Base-by-base conservation (phyloP, 2,329 filamentous ascomycete genomes). In the Thielaviopsis musarum region DNA sequence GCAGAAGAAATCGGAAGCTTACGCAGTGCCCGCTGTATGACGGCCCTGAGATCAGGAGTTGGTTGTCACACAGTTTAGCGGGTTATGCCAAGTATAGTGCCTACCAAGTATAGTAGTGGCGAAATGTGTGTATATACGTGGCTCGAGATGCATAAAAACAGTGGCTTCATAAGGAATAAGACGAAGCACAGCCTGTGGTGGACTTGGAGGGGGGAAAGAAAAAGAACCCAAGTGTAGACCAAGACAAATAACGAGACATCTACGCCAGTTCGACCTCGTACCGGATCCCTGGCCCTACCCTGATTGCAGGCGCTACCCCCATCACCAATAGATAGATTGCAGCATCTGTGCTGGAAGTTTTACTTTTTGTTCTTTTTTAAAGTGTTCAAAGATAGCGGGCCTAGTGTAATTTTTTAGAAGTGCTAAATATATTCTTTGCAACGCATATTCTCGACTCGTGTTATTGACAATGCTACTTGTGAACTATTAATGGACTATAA, bases 241-340 rank as follows among this genome's bases (percentile, higher is more conserved):
- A 26, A 26, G 24, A 26, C 24, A 26, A 26, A 26, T n/a, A n/a
- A n/a, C n/a, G n/a, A n/a, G n/a, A 69, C 65, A 65, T 71, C 54
- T 72, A 70, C 65, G 58, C 59, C 9, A 45, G 49, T 10, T 54
- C 52, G 21, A 57, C 58, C 26, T 17, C 17, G 13, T 62, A 62
- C 30, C 52, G 17, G 3, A 51, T 62, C 6, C 61, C 61, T 7
- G 61, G 61, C 2, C 61, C 61, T 3, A 45, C 54, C 6, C 17
- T 62, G 24, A 60, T 62, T n/a, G 48, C 48, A 15, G 61, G 59
- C 17, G 62, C 61, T 10, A 15, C 45, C 1, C 56, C 61, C 13
- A 58, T 62, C 13, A 24, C 49, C 0, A 51, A 54, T 57, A 26
- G 34, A 34, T 28, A 54, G 21, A 21, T 48, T 21, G 34, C 30